Conservation (phyloP, 208 protist genomes). For the Naegleria fowleri region DNA sequence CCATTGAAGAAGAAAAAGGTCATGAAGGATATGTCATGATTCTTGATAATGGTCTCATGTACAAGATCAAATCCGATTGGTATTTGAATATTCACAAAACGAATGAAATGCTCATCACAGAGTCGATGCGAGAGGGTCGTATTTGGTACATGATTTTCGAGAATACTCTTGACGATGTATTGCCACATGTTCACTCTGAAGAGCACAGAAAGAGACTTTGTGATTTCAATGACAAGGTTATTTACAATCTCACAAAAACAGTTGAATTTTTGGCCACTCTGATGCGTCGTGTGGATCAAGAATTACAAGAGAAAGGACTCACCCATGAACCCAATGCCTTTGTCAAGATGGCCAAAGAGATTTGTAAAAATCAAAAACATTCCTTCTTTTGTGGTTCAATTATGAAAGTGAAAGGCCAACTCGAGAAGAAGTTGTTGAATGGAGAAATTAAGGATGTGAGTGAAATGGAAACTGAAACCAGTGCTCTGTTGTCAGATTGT, state of each 20-base stretch:
- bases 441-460: not conserved
- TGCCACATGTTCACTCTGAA: not conserved
- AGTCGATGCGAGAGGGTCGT: not conserved
- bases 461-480: not conserved
- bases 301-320: not conserved
- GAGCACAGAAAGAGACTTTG: not conserved
- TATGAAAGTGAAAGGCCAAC: not conserved
- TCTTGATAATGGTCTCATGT: not conserved
- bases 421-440: not conserved
- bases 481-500: not conserved
- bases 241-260: not conserved
- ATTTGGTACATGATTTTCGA: slow-evolving; percentile 15
- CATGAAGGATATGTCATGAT: slow-evolving; percentile 17
- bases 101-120: not conserved
- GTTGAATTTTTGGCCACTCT: not conserved
- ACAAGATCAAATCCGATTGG: slow-evolving; percentile 28
- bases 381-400: not conserved
- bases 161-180: not conserved
- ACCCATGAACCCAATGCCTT: not conserved
- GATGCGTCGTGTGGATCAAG: not conserved
- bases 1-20: not conserved
- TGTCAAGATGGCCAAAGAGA: not conserved
- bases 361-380: not conserved
- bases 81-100: slow-evolving; percentile 17
- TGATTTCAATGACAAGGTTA: not conserved